Evolutionary conservation across 495 filamentous ascomycete species (phyloP).

Genomic region (Rhizodiscina lignyota): DNA sequence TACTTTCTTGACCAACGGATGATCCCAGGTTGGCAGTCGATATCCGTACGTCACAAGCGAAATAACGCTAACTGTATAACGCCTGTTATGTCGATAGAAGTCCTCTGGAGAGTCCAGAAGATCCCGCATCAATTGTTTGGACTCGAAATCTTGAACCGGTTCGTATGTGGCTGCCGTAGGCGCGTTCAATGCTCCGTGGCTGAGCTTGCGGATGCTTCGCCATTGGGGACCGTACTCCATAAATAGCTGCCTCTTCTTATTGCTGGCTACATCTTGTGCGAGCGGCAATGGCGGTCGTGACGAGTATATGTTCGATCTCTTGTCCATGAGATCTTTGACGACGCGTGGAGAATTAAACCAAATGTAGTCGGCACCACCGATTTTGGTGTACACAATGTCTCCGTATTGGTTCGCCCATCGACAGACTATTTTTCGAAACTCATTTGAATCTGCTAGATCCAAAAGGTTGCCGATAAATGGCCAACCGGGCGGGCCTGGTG

Average conservation of each 20-base stretch:
- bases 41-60: conserved; percentile 16
- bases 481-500: conserved; percentile 10
- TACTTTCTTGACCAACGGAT: conserved; percentile 11
- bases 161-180: conserved; percentile 11
- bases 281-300: conserved; percentile 14
- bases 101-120: conserved; percentile 12
- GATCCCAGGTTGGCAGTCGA: conserved; percentile 9
- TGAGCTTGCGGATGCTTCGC: conserved; percentile 15
- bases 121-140: conserved; percentile 15
- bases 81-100: conserved; percentile 12
- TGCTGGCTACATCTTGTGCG: conserved; percentile 10
- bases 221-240: conserved; percentile 13
- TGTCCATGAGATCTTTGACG: conserved; percentile 14
- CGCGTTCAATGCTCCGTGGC: conserved; percentile 14
- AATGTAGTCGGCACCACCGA: conserved; percentile 12
- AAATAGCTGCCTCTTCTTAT: conserved; percentile 10
- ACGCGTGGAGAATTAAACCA: conserved; percentile 10
- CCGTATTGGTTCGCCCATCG: conserved; percentile 12
- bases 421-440: conserved; percentile 6
- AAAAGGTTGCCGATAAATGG: conserved; percentile 13
- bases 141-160: conserved; percentile 19
- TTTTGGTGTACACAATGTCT: conserved; percentile 11
- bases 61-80: conserved; percentile 16
- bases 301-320: conserved; percentile 11
- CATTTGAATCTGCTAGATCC: conserved; percentile 11